These are phyloP conservation scores for Hypholoma fasciculare DNA, from an alignment of 768 basidiomycete genomes.

Conservation along the genomic window DNA sequence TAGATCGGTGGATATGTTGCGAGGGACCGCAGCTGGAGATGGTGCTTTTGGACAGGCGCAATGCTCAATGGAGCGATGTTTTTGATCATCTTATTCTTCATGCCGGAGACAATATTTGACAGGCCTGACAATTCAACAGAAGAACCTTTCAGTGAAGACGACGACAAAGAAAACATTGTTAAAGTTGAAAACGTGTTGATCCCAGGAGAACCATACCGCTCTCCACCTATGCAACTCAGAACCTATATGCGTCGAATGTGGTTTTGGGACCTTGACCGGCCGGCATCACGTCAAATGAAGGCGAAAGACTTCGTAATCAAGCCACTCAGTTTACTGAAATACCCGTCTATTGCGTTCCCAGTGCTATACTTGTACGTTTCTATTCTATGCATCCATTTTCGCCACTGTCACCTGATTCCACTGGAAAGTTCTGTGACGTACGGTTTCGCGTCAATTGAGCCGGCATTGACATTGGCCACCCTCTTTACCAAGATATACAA, in stretches of 20 bases:
- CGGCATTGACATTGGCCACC: conserved; percentile 37
- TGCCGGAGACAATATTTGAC: conserved; percentile 43
- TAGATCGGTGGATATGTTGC: conserved; percentile 39
- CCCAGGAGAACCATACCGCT: conserved; percentile 18
- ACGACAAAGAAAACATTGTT: conserved; percentile 12
- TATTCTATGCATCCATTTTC: not conserved
- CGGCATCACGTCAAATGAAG: conserved; percentile 25
- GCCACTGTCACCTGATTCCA: not conserved
- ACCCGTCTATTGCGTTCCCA: conserved; percentile 39
- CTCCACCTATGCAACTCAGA: conserved; percentile 26
- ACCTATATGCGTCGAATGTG: conserved; percentile 29
- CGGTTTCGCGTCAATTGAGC: conserved; percentile 40
- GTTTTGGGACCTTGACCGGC: conserved; percentile 30
- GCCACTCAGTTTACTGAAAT: conserved; percentile 38
- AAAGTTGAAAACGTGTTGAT: conserved; percentile 6
- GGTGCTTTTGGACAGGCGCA: conserved; percentile 45
- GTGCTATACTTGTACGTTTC: conserved; percentile 34
- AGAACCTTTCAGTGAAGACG: conserved; percentile 4
- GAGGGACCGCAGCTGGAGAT: conserved; percentile 35
- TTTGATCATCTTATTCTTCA: conserved; percentile 32
- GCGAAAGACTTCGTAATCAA: conserved; percentile 30
- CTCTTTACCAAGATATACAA: conserved; percentile 37
- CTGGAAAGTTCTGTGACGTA: conserved; percentile 31
- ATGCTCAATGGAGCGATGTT: conserved; percentile 39
- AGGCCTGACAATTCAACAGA: conserved; percentile 20